Evolutionary conservation across 2,329 filamentous ascomycete species (phyloP).

Genomic region (Periconia sp.): DNA sequence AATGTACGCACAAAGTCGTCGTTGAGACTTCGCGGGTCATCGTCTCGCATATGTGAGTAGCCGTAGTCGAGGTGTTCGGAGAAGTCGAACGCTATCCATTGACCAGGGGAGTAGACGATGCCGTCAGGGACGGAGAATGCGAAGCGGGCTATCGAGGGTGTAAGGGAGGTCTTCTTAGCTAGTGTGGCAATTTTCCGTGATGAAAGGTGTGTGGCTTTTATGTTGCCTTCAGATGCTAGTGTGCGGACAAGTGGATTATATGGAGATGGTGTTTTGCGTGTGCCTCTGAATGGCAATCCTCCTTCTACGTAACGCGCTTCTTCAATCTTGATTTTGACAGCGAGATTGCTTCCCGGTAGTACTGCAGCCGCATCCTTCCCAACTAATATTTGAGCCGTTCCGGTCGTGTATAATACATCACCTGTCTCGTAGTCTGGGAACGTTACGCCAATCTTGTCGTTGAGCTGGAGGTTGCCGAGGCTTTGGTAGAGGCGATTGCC

Average conservation of each 20-base stretch:
- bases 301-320: conserved; percentile 67
- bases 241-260: conserved; percentile 79
- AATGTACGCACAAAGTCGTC: conserved; percentile 87
- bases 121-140: conserved; percentile 57
- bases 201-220: conserved; percentile 20
- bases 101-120: conserved; percentile 68
- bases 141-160: conserved; percentile 72
- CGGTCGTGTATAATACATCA: conserved; percentile 76
- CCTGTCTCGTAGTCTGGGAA: conserved; percentile 78
- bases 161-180: conserved; percentile 63
- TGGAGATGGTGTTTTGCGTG: conserved; percentile 66
- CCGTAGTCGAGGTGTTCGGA: conserved; percentile 71
- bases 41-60: conserved; percentile 83
- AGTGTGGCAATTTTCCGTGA: conserved; percentile 57
- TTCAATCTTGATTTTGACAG: conserved; percentile 69
- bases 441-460: conserved; percentile 71
- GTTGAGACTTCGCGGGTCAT: conserved; percentile 79
- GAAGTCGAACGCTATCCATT: conserved; percentile 81
- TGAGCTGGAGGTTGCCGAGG: conserved; percentile 74
- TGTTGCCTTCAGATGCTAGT: conserved; percentile 63
- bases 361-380: conserved; percentile 66
- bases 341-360: conserved; percentile 74
- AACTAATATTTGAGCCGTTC: conserved; percentile 69
- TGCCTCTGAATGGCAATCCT: conserved; percentile 72
- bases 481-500: conserved; percentile 86